Percentiles rank a stretch among this genome's conserved stretches.
Evolutionary conservation across 2,329 filamentous ascomycete genomes (phyloP).

Genomic region (Rutstroemia sydowiana): DNA sequence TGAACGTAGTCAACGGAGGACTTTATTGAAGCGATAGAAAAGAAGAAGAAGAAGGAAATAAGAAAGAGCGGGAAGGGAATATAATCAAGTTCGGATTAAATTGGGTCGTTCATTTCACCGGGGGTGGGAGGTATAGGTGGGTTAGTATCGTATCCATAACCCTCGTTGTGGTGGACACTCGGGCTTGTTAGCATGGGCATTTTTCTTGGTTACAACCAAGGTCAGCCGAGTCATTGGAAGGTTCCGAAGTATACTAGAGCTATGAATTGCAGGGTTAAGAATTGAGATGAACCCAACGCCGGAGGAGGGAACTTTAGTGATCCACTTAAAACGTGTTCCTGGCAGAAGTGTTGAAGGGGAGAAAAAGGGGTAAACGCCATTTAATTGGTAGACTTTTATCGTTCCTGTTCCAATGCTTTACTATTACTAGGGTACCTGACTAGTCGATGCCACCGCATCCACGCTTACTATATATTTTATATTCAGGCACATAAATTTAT

Average conservation of each 20-base stretch:
- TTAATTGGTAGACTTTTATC: slow-evolving; percentile 11
- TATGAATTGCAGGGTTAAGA: slow-evolving; percentile 15
- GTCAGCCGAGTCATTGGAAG: slow-evolving; percentile 5
- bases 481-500: too few species aligned
- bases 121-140: too few species aligned
- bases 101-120: slow-evolving; percentile 3
- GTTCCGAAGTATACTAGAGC: slow-evolving; percentile 6
- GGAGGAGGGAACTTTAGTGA: slow-evolving; percentile 5
- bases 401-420: slow-evolving; percentile 11
- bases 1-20: slow-evolving; percentile 22
- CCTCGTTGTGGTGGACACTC: neutral
- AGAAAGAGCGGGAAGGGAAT: slow-evolving; percentile 6
- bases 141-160: too few species aligned
- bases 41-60: slow-evolving; percentile 9
- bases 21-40: slow-evolving; percentile 18
- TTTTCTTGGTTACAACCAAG: slow-evolving; percentile 2
- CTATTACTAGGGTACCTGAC: too few species aligned
- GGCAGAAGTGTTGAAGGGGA: slow-evolving; percentile 1
- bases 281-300: slow-evolving; percentile 25
- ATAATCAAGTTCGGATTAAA: slow-evolving; percentile 8
- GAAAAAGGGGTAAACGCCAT: neutral
- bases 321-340: slow-evolving; percentile 24
- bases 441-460: slow-evolving; percentile 8
- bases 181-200: neutral
- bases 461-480: too few species aligned